These are phyloP conservation scores for Phaffia australis DNA, from an alignment of 768 basidiomycete species.

Conservation along the genomic window DNA sequence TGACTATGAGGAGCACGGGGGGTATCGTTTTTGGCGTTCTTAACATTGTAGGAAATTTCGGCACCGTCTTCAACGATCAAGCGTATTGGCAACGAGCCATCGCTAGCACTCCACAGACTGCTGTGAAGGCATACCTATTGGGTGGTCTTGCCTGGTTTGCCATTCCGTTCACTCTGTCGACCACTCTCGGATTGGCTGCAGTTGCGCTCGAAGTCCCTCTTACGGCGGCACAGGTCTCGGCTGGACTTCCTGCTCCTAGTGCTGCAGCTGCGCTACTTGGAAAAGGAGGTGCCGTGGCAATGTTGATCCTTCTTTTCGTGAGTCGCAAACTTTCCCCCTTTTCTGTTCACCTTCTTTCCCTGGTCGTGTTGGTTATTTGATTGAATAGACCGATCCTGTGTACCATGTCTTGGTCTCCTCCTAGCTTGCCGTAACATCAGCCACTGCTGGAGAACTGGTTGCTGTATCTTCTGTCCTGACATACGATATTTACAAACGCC, in stretches of 20 bases:
- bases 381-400: too few species aligned
- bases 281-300: slow-evolving; percentile 46
- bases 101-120: slow-evolving; percentile 68
- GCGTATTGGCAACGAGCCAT: slow-evolving; percentile 73
- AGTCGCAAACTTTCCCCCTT: not conserved
- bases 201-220: slow-evolving; percentile 58
- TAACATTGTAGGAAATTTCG: slow-evolving; percentile 65
- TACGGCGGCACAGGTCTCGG: slow-evolving; percentile 58
- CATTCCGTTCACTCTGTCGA: slow-evolving; percentile 73
- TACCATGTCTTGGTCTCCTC: not conserved
- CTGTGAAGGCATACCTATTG: slow-evolving; percentile 79
- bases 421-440: slow-evolving; percentile 40
- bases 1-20: slow-evolving; percentile 65
- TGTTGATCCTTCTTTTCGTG: slow-evolving; percentile 24
- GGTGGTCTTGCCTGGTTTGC: slow-evolving; percentile 88
- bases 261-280: slow-evolving; percentile 74
- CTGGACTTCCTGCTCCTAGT: slow-evolving; percentile 73
- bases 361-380: too few species aligned
- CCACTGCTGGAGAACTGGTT: slow-evolving; percentile 80
- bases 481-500: slow-evolving; percentile 54
- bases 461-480: slow-evolving; percentile 75
- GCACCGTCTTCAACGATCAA: slow-evolving; percentile 39
- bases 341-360: not conserved
- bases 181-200: slow-evolving; percentile 74
- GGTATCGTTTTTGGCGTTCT: slow-evolving; percentile 77